phyloP scores from a whole-genome alignment of 2,329 filamentous ascomycete species.

The Alternaria solani region DNA sequence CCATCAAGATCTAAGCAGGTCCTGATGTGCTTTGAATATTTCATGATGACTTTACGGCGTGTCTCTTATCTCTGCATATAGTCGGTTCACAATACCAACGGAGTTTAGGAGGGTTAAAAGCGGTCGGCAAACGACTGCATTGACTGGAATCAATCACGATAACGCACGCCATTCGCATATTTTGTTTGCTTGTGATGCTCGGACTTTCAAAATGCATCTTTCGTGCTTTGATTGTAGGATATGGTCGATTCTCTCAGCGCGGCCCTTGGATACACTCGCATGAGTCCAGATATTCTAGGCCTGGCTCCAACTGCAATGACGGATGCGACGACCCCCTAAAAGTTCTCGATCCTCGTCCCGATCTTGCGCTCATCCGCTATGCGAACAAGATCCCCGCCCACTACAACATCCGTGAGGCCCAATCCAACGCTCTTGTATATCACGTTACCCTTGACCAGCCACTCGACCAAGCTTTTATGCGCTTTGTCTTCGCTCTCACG shows the following conservation, averaged over 20 bases:
- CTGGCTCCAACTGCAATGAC: background rate
- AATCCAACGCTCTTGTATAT: constrained; percentile 75
- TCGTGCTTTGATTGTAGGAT: background rate
- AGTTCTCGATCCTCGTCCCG: constrained; percentile 62
- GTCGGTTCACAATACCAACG: constrained; percentile 50
- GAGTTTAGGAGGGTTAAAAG: constrained; percentile 52
- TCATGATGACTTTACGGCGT: constrained; percentile 48
- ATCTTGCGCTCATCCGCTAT: constrained; percentile 64
- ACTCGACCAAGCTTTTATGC: constrained; percentile 60
- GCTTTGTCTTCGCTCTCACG: constrained; percentile 42
- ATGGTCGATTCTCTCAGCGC: background rate
- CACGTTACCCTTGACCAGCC: constrained; percentile 69
- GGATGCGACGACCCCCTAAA: constrained; percentile 37
- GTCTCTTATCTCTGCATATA: constrained; percentile 53
- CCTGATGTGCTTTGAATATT: constrained; percentile 34
- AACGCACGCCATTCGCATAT: constrained; percentile 42
- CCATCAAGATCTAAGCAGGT: constrained; percentile 91
- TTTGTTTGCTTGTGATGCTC: constrained; percentile 27
- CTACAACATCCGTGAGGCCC: constrained; percentile 73
- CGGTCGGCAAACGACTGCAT: constrained; percentile 42
- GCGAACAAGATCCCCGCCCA: constrained; percentile 65
- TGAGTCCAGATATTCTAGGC: background rate
- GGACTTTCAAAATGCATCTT: background rate
- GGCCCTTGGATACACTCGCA: constrained; percentile 17
- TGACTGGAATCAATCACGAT: constrained; percentile 48